These are phyloP conservation scores for Lipomyces starkeyi DNA, from an alignment of 805 yeast genomes.

Conservation along the genomic window DNA sequence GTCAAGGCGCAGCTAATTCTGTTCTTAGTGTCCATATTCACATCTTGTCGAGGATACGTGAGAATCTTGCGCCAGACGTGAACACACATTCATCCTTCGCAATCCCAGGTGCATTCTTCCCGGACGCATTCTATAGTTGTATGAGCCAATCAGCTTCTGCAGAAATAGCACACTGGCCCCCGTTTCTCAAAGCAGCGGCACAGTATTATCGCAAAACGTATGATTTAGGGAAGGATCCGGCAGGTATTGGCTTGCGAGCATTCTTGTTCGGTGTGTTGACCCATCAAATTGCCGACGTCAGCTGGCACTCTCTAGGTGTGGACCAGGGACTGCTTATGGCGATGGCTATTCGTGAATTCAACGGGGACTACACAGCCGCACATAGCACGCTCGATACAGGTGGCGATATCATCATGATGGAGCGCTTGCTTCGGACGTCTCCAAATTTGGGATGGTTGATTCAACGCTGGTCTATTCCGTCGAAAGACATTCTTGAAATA, in stretches of 20 bases:
- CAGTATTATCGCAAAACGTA: constrained; percentile 51
- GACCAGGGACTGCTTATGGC: constrained; percentile 61
- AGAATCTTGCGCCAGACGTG: constrained; percentile 48
- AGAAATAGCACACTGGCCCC: constrained; percentile 75
- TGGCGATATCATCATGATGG: constrained; percentile 63
- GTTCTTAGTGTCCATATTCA: constrained; percentile 47
- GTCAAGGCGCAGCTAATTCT: not conserved
- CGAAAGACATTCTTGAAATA: constrained; percentile 52
- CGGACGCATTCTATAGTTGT: constrained; percentile 72
- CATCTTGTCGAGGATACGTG: constrained; percentile 46
- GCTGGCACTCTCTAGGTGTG: constrained; percentile 69
- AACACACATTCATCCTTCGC: constrained; percentile 45
- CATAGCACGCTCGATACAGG: constrained; percentile 64
- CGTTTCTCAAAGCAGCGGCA: constrained; percentile 58
- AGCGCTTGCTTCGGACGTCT: constrained; percentile 48
- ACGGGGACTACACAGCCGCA: constrained; percentile 56
- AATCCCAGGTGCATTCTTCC: constrained; percentile 69
- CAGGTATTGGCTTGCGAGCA: constrained; percentile 52
- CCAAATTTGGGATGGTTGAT: constrained; percentile 43
- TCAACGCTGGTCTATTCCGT: constrained; percentile 54
- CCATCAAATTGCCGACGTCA: constrained; percentile 68
- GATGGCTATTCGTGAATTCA: constrained; percentile 60
- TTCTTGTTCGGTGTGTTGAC: constrained; percentile 64
- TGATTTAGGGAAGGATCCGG: constrained; percentile 36
- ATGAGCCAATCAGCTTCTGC: constrained; percentile 58